Evolutionary conservation across 2,329 filamentous ascomycete genomes (phyloP).

Genomic region (Xylaria sp.): DNA sequence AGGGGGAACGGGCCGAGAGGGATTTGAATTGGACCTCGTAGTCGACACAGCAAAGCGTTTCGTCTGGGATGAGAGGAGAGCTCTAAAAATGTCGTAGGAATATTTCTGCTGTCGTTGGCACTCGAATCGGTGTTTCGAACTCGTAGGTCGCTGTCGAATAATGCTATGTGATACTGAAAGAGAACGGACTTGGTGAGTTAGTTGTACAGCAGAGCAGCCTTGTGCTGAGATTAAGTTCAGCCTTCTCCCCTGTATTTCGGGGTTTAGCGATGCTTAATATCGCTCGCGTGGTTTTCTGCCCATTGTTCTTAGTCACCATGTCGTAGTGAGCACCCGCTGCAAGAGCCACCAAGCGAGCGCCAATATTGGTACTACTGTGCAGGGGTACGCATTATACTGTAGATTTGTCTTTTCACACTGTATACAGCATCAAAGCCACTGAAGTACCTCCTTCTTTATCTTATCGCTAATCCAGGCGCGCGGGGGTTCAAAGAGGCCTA

Average conservation of each 20-base stretch:
- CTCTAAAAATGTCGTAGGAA: not conserved
- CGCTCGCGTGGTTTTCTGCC: not conserved
- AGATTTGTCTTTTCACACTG: not conserved
- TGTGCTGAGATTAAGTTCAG: conserved; percentile 28
- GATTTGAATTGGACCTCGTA: conserved; percentile 12
- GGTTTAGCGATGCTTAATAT: conserved; percentile 4
- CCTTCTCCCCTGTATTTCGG: conserved; percentile 28
- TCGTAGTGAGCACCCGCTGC: conserved; percentile 4
- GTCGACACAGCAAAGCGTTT: not conserved
- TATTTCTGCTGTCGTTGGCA: not conserved
- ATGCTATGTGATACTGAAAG: conserved; percentile 12
- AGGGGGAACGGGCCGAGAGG: conserved; percentile 14
- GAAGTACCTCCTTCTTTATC: not conserved
- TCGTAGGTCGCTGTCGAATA: conserved; percentile 5
- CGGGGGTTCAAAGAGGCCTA: conserved; percentile 23
- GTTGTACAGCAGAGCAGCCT: conserved; percentile 30
- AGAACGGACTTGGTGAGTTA: conserved; percentile 1
- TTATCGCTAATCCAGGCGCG: conserved; percentile 10
- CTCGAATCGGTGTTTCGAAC: not conserved
- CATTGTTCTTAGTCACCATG: conserved; percentile 20
- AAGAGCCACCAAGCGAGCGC: not conserved
- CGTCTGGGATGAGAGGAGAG: not conserved
- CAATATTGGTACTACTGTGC: not conserved
- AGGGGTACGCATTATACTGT: not conserved
- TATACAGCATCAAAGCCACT: not conserved